Evolutionary conservation across 23 red algal genomes (phyloP).

Genomic region (Gracilaria domingensis): DNA sequence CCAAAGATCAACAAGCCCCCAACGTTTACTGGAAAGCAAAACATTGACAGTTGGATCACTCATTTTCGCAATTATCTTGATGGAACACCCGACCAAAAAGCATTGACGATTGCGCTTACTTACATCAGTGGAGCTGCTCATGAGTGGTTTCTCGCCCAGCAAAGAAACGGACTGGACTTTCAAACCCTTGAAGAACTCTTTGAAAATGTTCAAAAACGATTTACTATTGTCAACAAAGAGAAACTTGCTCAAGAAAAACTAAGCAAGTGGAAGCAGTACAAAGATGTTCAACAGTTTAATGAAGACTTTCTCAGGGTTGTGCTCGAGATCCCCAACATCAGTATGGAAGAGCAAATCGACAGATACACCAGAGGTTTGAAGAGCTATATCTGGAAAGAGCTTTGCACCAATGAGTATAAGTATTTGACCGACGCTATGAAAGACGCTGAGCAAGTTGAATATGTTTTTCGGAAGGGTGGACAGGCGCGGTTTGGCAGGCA

Average conservation of each 20-base stretch:
- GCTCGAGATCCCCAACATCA: too few species aligned
- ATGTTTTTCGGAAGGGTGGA: neutral
- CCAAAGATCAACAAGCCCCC: constrained; percentile 40
- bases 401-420: constrained; percentile 17
- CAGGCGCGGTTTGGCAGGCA: neutral
- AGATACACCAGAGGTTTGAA: too few species aligned
- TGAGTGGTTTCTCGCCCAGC: neutral
- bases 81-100: neutral
- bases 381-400: too few species aligned
- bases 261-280: neutral
- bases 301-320: neutral
- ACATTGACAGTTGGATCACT: constrained; percentile 15
- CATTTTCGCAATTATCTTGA: constrained; percentile 27
- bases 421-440: constrained; percentile 7
- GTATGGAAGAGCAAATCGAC: too few species aligned
- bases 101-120: too few species aligned
- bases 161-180: neutral
- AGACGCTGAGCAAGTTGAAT: constrained; percentile 21
- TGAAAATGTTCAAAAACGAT: too few species aligned
- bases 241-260: neutral
- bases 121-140: neutral
- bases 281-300: neutral
- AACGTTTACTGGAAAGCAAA: constrained; percentile 23
- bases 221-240: too few species aligned
- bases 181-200: neutral